Evolutionary conservation across 257 asterid genomes (phyloP), one percentile per base, ranked within the genome.

Genomic region (Solanum pinnatisectum): DNA sequence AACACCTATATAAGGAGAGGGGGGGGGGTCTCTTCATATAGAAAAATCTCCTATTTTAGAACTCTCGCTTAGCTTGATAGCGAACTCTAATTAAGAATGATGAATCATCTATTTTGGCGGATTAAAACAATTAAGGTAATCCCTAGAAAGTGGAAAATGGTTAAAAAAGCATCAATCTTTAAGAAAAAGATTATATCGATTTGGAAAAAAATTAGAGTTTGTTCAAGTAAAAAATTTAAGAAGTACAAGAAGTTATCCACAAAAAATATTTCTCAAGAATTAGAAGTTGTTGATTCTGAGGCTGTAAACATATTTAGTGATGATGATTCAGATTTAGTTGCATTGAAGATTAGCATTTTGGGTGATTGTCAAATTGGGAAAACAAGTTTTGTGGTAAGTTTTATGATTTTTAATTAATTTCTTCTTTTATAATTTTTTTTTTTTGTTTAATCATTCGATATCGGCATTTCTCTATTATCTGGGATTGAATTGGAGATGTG

Each of bases 301-400:
- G 70, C 92, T 87, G 85, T 91, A 85, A 44, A 23, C 23, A 11
- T 92, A 81, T 84, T 84, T 22, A 86, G 92, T 76, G 95, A 79
- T 33, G 87, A 87, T 84, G 99, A 94, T 87, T 94, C 98, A 9
- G 98, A 96, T 92, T 93, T 94, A 32, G 98, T 96, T 85, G 81
- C 95, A 81, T 93, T 95, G 92, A 96, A 96, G 95, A 95, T 96
- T 89, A 93, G 96, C 56, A 44, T 95, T 23, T 91, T 96, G 88
- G 98, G 99, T 36, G 99, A 96, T 93, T 94, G 95, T 90, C 94
- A 93, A 93, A 96, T 93, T 90, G 99, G 98, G 12, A 96, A 96
- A 89, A 96, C 99, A 30, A 94, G 94, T 89, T 96, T 95, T 88
- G 91, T 93, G 95, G 99, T 96, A 70, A 89, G 89, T 32, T 25